Percentiles rank a stretch among this genome's conserved stretches.
Conservation (phyloP, 177 flowering plant species). For the Vitis hybrid region DNA sequence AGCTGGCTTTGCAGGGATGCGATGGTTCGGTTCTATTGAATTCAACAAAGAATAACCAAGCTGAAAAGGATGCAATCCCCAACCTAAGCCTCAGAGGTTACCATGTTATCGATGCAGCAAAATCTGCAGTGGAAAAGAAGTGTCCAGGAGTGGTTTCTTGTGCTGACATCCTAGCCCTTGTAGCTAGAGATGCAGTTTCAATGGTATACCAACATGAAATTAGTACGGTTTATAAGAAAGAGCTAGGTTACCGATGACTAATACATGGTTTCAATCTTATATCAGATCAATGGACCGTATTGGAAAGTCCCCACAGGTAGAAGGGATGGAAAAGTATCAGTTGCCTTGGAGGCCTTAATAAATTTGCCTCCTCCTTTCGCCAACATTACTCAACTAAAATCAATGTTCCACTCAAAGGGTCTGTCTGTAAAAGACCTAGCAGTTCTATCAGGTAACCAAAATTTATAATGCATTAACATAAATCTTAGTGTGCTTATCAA, state of each 20-base stretch:
- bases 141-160: conserved; percentile 47
- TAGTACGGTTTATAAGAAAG: not conserved
- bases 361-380: conserved; percentile 31
- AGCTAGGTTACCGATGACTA: not conserved
- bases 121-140: conserved; percentile 28
- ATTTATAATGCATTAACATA: not conserved
- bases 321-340: conserved; percentile 44
- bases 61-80: conserved; percentile 38
- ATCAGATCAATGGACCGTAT: conserved; percentile 33
- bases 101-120: conserved; percentile 32
- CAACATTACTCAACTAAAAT: conserved; percentile 31
- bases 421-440: conserved; percentile 36
- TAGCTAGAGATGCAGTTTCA: conserved; percentile 33
- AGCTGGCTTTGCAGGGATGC: conserved; percentile 37
- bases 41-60: conserved; percentile 21
- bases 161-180: conserved; percentile 38
- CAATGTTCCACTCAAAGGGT: conserved; percentile 28
- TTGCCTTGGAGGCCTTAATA: conserved; percentile 21
- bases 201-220: not conserved
- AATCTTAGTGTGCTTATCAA: not conserved
- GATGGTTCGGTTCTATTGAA: conserved; percentile 52
- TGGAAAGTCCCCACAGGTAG: conserved; percentile 45
- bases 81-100: conserved; percentile 36
- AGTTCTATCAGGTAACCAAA: conserved; percentile 39
- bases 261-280: not conserved